These are phyloP conservation scores for Knoxdaviesia capensis DNA, from an alignment of 2,329 filamentous ascomycete genomes.

Conservation along the genomic window DNA sequence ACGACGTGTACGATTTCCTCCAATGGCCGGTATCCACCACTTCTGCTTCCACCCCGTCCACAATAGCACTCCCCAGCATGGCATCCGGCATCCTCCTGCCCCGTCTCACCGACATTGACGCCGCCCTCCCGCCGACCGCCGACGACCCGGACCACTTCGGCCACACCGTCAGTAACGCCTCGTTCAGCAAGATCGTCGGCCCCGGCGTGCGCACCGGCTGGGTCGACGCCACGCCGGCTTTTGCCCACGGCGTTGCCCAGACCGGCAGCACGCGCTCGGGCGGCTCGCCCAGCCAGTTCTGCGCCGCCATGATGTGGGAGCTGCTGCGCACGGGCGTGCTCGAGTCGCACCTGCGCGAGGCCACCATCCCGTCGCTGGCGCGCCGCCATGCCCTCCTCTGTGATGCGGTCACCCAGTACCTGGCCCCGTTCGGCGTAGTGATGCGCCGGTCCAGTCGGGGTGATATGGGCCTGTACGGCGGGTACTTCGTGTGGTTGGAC, in stretches of 20 bases:
- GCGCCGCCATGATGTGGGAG: constrained; percentile 27
- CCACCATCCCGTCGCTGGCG: constrained; percentile 23
- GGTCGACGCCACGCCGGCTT: constrained; percentile 48
- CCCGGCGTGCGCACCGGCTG: constrained; percentile 78
- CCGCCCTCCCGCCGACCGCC: constrained; percentile 33
- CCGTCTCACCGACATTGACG: constrained; percentile 61
- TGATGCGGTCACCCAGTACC: constrained; percentile 32
- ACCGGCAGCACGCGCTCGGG: constrained; percentile 34
- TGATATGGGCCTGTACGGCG: constrained; percentile 39
- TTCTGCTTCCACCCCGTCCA: constrained; percentile 1
- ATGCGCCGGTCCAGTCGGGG: constrained; percentile 17
- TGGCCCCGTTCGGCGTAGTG: constrained; percentile 41
- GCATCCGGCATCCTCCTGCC: constrained; percentile 36
- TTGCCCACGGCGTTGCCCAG: constrained; percentile 28
- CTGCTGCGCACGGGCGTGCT: constrained; percentile 24
- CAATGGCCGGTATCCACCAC: constrained; percentile 42
- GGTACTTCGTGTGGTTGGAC: constrained; percentile 71
- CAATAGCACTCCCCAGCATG: constrained; percentile 12
- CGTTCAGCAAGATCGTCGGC: constrained; percentile 72
- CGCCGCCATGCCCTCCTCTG: constrained; percentile 30
- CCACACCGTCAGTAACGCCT: constrained; percentile 68
- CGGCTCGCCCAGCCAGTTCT: constrained; percentile 35
- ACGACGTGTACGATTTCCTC: constrained; percentile 90
- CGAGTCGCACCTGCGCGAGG: constrained; percentile 19
- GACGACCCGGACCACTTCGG: constrained; percentile 39